phyloP scores from a whole-genome alignment of 371 early-diverging fungal species.

The Haplosporangium sp. region DNA sequence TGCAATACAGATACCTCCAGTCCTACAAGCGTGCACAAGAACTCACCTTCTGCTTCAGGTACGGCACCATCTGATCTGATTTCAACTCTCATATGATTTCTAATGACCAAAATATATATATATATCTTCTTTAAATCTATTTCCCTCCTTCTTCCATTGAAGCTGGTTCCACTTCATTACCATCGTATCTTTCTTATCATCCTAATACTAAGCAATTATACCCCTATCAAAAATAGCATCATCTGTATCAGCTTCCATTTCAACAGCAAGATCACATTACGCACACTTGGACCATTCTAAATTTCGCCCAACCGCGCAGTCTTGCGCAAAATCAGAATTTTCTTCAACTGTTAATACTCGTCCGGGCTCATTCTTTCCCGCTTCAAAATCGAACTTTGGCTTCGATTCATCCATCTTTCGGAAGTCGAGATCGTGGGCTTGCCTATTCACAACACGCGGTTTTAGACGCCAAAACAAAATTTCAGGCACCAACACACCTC shows the following conservation, averaged over 20 bases:
- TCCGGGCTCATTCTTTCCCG: background rate
- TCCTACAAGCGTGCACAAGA: background rate
- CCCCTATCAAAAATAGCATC: slow-evolving; percentile 2
- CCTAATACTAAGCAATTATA: background rate
- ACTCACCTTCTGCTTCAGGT: background rate
- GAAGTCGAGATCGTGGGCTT: background rate
- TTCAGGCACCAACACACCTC: background rate
- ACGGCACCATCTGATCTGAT: background rate
- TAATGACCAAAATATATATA: too few relatives aligned
- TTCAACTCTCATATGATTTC: background rate
- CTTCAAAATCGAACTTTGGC: too few relatives aligned
- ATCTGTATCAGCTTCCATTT: background rate
- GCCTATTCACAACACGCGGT: background rate
- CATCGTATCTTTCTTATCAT: background rate
- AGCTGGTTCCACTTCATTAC: background rate
- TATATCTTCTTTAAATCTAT: slow-evolving; percentile 1
- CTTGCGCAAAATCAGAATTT: background rate
- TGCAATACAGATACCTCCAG: background rate
- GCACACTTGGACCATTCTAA: background rate
- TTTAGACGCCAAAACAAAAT: background rate
- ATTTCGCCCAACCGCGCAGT: background rate
- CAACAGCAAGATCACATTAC: background rate
- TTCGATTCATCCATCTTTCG: background rate
- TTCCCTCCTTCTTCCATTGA: background rate
- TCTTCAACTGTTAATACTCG: background rate